Base-by-base conservation (phyloP, 208 protist species). In the Novymonas esmeraldas region DNA sequence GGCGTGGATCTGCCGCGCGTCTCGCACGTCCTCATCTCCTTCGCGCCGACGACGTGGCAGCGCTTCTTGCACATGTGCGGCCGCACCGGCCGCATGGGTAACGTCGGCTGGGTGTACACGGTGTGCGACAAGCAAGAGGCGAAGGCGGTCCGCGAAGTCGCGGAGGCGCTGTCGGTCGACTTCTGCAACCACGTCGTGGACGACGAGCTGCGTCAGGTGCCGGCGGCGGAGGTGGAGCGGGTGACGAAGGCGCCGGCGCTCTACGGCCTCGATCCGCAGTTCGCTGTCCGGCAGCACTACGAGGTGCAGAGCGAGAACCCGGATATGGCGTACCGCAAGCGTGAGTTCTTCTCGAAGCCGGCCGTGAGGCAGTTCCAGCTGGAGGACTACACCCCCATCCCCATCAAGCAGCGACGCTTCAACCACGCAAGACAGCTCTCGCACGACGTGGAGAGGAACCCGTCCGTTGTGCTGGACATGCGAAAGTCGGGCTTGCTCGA, bases 101-200 rank as follows among this genome's bases (percentile, higher is more conserved):
- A 90, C 70, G 73, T 92, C n/a, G 90, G 90, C 16, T 95, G 90
- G 87, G 90, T 87, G 4, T 93, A 90, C 77, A 81, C 76, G n/a
- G 65, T 95, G 16, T 66, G 69, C 9, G 86, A 93, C 57, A 83
- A 88, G 62, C 73, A 73, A 10, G 77, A 86, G 4, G 82, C 90
- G 3, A 81, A 77, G 52, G 22, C 18, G 34, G 74, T 95, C 2
- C 84, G 90, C 1, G 64, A 81, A 18, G 73, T 93, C 9, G 85
- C 79, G 9, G 73, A 88, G 44, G 85, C 85, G 22, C 58, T 91
- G 24, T 58, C 81, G 10, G 79, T 95, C 1, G 81, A 92, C 52
- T 90, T 93, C 52, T 70, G 51, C 34, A 51, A 85, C 31, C 87
- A 91, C 49, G 82, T 90, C 41, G 52, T 95, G 29, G 70, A 82